Base-by-base conservation (phyloP, 179 eudicot species). In the Beta lomatogona region DNA sequence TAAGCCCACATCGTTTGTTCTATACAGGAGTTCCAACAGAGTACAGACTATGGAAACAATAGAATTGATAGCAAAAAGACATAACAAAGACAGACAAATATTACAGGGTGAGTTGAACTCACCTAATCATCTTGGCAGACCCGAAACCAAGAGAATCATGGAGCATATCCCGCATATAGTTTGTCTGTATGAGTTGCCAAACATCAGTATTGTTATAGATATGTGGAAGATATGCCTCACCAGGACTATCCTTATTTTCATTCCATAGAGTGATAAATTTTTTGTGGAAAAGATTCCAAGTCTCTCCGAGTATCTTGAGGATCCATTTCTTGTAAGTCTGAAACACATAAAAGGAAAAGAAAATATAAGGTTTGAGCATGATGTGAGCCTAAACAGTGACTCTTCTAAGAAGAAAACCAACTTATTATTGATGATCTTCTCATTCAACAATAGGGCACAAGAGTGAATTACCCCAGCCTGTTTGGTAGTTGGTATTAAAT, bases 51-150 rank as follows among this genome's bases (percentile, higher is more conserved):
- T 36, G 41, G 41, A 36, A 36, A 36, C 41, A 36, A 36, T 36
- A 36, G 41, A 36, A 36, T 36, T 36, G 2, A 36, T 48, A 48
- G 52, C 52, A 48, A 48, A 48, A 48, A 48, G 52, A 48, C 0
- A 48, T 48, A 9, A 0, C 7, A 48, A 9, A 48, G 52, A 5
- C 52, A 48, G 50, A 7, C 1, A 64, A 64, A n/a, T 22, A 52
- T 12, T 1, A 53, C 15, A 28, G 53, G 41, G 41, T 3, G 4
- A 13, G 50, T 1, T 75, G 5, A 61, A 45, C 82, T 81, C 57
- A 95, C 99, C 99, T 91, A 67, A 90, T 94, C 98, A 95, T 95
- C 84, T 95, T 95, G 79, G 98, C 95, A 78, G 99, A 86, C 76
- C 94, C 98, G 83, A 95, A 95, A 79, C 99, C 99, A 75, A 95